Evolutionary conservation across 2,329 filamentous ascomycete genomes (phyloP), one percentile per base, ranked within the genome.

Genomic region (Sporothrix schenckii): DNA sequence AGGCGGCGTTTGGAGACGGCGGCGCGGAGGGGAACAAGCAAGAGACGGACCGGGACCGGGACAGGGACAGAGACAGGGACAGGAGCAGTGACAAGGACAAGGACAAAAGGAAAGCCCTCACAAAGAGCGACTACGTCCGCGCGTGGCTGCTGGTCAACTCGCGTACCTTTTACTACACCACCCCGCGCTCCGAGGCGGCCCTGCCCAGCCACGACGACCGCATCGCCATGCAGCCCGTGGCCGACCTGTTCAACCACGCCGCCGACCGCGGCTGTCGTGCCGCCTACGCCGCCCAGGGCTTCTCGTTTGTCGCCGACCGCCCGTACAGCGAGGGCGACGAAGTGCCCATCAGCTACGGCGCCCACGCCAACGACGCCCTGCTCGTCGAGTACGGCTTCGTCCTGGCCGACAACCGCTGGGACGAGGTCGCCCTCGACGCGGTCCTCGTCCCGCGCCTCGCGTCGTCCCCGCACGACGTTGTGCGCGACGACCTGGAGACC

Each of bases 321-420:
- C 76, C 80, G 1, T 88, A 90, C 75, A 77, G 77, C 1, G 75
- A 78, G 1, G 88, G 87, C n/a, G 86, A 89, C 41, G 91, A 93
- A 79, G 80, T 93, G 2, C 87, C 85, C 74, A 87, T 91, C 41
- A 87, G 86, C 30, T 93, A 93, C 74, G 91, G 91, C 6, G 78
- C 84, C 0, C 91, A 93, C 76, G 85, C 85, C 49, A 91, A 92
- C 74, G 91, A 93, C 76, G 90, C 91, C 74, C 80, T 93, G n/a
- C 84, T 93, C 1, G 84, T 87, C 1, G 90, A 93, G 78, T 93
- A 86, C 73, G 84, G 84, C 10, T 86, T 86, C 74, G 76, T 83
- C 11, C 78, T 84, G 47, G 73, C 73, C 6, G 49, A 47, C 21
- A 86, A 86, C 75, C 76, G 78, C 24, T 86, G 82, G 80, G 85